phyloP scores from a whole-genome alignment of 2,329 filamentous ascomycete genomes.

The Sporothrix brasiliensis region DNA sequence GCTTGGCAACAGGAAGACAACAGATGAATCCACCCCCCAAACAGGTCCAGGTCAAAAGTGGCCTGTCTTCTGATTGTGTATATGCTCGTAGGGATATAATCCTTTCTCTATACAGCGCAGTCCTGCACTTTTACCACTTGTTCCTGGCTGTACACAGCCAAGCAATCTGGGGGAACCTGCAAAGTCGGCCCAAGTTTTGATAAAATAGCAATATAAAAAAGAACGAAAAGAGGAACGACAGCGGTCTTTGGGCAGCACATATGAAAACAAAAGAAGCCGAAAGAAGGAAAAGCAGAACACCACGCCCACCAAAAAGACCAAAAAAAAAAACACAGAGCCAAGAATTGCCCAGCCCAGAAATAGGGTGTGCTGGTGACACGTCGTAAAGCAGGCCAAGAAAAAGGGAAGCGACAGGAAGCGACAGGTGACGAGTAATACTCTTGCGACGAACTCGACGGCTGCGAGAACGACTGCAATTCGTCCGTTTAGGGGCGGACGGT shows the following conservation, averaged over 20 bases:
- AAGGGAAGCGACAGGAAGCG: background rate
- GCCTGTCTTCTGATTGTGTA: no score
- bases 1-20: background rate
- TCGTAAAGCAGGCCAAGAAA: constrained; percentile 22
- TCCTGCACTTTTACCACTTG: no score
- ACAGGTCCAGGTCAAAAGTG: no score
- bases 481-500: no score
- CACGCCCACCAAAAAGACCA: background rate
- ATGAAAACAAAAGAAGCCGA: constrained; percentile 20
- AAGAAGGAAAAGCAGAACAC: constrained; percentile 7
- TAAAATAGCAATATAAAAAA: background rate
- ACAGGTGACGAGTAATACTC: background rate
- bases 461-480: background rate
- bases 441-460: background rate
- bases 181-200: background rate
- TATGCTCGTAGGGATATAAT: no score
- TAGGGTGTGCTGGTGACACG: constrained; percentile 17
- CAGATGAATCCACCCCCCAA: background rate
- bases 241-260: background rate
- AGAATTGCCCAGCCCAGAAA: constrained; percentile 10
- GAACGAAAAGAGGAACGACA: background rate
- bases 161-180: constrained; percentile 21
- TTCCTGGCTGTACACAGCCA: constrained; percentile 20
- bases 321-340: background rate
- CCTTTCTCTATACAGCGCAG: no score